Percentiles rank a stretch among this genome's conserved stretches.
These are phyloP conservation scores for Leccinum imitatum DNA, from an alignment of 768 basidiomycete genomes.

Conservation along the genomic window DNA sequence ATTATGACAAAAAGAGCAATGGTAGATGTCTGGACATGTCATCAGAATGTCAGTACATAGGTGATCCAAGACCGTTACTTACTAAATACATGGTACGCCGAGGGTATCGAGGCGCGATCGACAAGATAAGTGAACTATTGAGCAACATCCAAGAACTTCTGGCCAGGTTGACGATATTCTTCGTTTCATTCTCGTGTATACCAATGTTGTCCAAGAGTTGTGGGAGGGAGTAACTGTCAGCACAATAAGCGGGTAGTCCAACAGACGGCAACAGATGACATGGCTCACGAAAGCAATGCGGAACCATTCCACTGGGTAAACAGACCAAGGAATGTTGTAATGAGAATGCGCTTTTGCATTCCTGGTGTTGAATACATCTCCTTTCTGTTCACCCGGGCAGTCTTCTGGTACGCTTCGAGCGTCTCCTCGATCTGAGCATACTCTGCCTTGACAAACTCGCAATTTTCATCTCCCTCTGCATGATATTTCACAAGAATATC, in stretches of 20 bases:
- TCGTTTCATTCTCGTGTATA: neutral
- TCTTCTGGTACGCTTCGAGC: neutral
- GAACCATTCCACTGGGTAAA: neutral
- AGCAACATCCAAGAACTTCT: neutral
- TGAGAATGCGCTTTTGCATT: neutral
- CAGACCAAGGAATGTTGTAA: neutral
- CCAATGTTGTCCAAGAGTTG: neutral
- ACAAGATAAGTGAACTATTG: neutral
- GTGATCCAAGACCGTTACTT: neutral
- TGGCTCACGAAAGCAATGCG: neutral
- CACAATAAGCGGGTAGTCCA: neutral
- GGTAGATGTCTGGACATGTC: neutral
- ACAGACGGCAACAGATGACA: neutral
- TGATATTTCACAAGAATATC: neutral
- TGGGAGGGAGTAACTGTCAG: neutral
- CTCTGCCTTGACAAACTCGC: neutral
- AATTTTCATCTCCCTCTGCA: neutral
- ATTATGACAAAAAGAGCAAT: neutral
- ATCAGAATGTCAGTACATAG: neutral
- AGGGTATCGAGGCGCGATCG: neutral
- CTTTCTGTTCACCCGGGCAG: neutral
- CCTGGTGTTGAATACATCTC: neutral
- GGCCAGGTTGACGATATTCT: neutral
- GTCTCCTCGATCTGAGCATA: neutral
- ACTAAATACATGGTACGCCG: neutral